These are phyloP conservation scores for Myriosclerotinia duriaeana DNA, from an alignment of 2,329 filamentous ascomycete species.

Conservation along the genomic window DNA sequence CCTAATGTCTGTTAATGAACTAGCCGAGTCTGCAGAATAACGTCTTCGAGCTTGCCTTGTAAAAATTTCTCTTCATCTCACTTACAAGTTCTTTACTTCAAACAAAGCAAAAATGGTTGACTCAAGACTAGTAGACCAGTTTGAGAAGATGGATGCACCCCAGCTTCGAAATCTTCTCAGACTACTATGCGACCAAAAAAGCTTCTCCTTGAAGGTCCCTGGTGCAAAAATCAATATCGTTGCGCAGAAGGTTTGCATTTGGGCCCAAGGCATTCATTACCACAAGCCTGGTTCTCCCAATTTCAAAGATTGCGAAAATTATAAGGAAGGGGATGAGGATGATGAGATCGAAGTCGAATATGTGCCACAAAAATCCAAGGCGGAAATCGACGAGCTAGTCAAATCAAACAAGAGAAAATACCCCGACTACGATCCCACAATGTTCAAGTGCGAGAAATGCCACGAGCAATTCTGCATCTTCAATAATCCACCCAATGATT, in stretches of 20 bases:
- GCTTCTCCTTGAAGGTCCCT: background rate
- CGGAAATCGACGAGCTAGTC: background rate
- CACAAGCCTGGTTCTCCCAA: background rate
- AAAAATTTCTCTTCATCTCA: background rate
- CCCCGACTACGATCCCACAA: background rate
- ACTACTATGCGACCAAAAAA: background rate
- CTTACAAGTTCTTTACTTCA: background rate
- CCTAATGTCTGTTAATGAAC: background rate
- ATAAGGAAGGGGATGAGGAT: background rate
- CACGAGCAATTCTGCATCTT: background rate
- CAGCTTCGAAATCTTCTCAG: background rate
- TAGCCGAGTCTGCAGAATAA: too few species aligned
- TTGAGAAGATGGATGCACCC: conserved; percentile 8
- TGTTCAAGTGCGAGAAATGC: background rate
- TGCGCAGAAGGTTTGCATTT: background rate
- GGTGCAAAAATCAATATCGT: background rate
- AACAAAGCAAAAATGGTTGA: background rate
- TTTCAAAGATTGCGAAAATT: background rate
- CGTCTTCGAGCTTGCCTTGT: background rate
- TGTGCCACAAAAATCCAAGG: background rate
- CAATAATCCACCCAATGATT: conserved; percentile 3
- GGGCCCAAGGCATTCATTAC: background rate
- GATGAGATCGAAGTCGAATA: background rate
- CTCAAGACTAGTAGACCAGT: background rate
- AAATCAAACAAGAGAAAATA: background rate